Evolutionary conservation across 108 stramenopile genomes (phyloP).

Genomic region (Skeletonema potamos): DNA sequence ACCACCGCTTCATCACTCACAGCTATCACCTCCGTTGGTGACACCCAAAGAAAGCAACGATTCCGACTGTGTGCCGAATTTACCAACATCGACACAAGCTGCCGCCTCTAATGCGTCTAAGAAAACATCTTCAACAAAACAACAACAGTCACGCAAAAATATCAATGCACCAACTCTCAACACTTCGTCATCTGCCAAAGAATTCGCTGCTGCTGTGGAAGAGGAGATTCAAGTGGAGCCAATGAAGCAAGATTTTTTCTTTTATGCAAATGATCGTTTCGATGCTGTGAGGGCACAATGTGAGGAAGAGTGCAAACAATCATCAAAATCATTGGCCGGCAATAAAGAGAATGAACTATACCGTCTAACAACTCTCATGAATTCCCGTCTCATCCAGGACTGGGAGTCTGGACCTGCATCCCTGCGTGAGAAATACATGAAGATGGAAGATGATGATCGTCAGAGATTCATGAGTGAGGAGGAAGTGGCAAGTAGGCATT

Average conservation of each 20-base stretch:
- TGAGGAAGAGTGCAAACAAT: slow-evolving; percentile 48
- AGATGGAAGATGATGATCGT: slow-evolving; percentile 79
- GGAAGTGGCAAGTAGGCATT: slow-evolving; percentile 89
- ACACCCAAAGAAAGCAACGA: slow-evolving; percentile 30
- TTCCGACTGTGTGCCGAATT: slow-evolving; percentile 11
- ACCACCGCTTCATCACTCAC: slow-evolving; percentile 1
- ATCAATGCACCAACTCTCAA: slow-evolving; percentile 1
- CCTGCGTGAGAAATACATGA: slow-evolving; percentile 52
- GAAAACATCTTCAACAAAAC: slow-evolving; percentile 14
- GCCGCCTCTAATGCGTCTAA: not conserved
- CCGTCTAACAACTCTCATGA: slow-evolving; percentile 71
- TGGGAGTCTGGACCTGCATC: slow-evolving; percentile 67
- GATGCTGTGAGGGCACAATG: slow-evolving; percentile 39
- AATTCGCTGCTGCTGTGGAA: slow-evolving; percentile 12
- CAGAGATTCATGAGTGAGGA: slow-evolving; percentile 85
- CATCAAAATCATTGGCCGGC: slow-evolving; percentile 8
- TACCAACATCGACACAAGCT: not conserved
- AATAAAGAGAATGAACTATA: slow-evolving; percentile 49
- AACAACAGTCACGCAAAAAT: slow-evolving; percentile 13
- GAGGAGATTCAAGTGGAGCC: slow-evolving; percentile 65
- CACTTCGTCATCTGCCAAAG: slow-evolving; percentile 11
- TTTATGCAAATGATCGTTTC: slow-evolving; percentile 62
- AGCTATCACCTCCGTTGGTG: slow-evolving; percentile 16
- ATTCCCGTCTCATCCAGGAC: slow-evolving; percentile 62
- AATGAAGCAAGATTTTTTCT: slow-evolving; percentile 86